Evolutionary conservation across 805 yeast species (phyloP).

Genomic region (Citeromyces matritensis): DNA sequence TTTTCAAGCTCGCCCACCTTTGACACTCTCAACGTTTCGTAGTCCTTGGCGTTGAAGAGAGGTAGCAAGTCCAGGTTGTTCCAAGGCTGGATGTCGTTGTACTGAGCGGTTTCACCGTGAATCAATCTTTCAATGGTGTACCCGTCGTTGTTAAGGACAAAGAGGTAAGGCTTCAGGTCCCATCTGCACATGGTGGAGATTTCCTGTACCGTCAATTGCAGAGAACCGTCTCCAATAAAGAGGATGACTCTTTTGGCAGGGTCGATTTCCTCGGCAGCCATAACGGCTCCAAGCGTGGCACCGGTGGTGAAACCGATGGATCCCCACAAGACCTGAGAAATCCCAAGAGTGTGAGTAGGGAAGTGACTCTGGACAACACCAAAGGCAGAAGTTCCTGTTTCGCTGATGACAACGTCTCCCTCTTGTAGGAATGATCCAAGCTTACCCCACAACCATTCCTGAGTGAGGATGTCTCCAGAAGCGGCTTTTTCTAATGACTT

Average conservation of each 20-base stretch:
- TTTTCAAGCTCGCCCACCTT: constrained; percentile 44
- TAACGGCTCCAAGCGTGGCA: constrained; percentile 52
- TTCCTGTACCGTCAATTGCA: constrained; percentile 63
- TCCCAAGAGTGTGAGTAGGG: constrained; percentile 49
- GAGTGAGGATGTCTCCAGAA: constrained; percentile 29
- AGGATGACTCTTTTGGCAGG: constrained; percentile 47
- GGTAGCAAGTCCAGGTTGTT: constrained; percentile 42
- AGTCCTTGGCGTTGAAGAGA: constrained; percentile 40
- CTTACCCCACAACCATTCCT: constrained; percentile 58
- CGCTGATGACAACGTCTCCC: constrained; percentile 55
- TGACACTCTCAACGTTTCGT: constrained; percentile 34
- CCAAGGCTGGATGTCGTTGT: constrained; percentile 60
- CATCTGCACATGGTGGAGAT: constrained; percentile 56
- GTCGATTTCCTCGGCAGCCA: constrained; percentile 52
- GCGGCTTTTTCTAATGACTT: constrained; percentile 22
- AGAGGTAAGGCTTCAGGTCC: constrained; percentile 53
- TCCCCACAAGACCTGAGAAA: constrained; percentile 67
- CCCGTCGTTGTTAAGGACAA: constrained; percentile 58
- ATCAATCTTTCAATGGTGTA: constrained; percentile 65
- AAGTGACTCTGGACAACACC: constrained; percentile 54
- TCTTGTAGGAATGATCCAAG: constrained; percentile 45
- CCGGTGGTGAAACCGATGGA: constrained; percentile 63
- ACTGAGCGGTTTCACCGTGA: constrained; percentile 50
- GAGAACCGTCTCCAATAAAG: constrained; percentile 65
- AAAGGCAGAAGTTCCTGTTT: constrained; percentile 66